Conservation (phyloP, 2,329 filamentous ascomycete species). For the Verticillium alfalfae region DNA sequence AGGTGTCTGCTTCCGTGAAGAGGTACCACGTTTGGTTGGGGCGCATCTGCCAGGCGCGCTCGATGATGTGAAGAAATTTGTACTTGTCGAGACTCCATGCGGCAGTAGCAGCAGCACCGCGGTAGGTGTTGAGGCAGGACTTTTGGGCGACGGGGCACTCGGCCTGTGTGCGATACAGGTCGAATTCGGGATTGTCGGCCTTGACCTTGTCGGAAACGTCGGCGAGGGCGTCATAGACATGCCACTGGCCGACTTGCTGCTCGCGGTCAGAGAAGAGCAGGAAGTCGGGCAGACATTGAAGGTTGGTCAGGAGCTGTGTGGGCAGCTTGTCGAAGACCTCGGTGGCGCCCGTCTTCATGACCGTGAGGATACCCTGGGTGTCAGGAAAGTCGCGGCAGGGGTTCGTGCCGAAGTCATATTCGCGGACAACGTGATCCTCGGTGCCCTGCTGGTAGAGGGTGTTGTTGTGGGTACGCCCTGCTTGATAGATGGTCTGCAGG, state of each 20-base stretch:
- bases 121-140: slow-evolving; percentile 27
- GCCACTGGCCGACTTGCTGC: slow-evolving; percentile 41
- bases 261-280: slow-evolving; percentile 54
- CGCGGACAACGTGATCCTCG: slow-evolving; percentile 22
- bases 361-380: slow-evolving; percentile 38
- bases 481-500: neutral
- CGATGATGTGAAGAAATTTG: slow-evolving; percentile 55
- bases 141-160: slow-evolving; percentile 40
- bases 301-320: slow-evolving; percentile 47
- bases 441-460: slow-evolving; percentile 30
- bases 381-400: slow-evolving; percentile 35
- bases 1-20: slow-evolving; percentile 55
- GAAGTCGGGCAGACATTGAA: slow-evolving; percentile 49
- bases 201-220: slow-evolving; percentile 29
- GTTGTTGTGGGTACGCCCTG: slow-evolving; percentile 26
- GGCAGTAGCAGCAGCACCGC: slow-evolving; percentile 17
- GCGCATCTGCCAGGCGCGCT: slow-evolving; percentile 48
- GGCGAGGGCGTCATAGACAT: slow-evolving; percentile 34
- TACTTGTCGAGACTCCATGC: slow-evolving; percentile 56
- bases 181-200: slow-evolving; percentile 35
- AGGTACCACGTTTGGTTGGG: slow-evolving; percentile 53
- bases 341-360: slow-evolving; percentile 56
- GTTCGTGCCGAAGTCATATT: slow-evolving; percentile 26
- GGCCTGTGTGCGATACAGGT: slow-evolving; percentile 37
- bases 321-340: slow-evolving; percentile 49